These are phyloP conservation scores for Sphaerobolus stellatus DNA, from an alignment of 1,284 basidiomycete species.

Conservation along the genomic window DNA sequence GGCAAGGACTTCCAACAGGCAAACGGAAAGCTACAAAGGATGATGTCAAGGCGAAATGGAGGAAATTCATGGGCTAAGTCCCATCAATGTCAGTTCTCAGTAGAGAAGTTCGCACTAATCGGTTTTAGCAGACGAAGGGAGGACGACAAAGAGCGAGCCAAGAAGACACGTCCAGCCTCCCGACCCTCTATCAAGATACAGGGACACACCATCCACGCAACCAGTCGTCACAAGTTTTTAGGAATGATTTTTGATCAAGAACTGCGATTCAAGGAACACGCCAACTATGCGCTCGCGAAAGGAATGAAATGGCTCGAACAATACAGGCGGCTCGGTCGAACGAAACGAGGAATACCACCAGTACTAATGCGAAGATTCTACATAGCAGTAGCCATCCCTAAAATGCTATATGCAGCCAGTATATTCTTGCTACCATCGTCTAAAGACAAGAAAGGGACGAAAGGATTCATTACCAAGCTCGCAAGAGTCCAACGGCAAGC, in stretches of 20 bases:
- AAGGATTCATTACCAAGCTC: slow-evolving; percentile 1
- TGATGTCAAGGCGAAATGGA: background rate
- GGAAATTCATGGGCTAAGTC: background rate
- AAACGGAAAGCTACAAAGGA: background rate
- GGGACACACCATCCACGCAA: background rate
- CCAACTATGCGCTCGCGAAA: background rate
- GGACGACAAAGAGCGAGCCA: background rate
- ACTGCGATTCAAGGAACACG: background rate
- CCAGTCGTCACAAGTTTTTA: background rate
- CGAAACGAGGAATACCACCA: background rate
- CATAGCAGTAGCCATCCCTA: background rate
- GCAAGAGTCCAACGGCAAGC: slow-evolving; percentile 4
- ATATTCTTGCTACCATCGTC: background rate
- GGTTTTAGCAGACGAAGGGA: background rate
- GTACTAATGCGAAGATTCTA: background rate
- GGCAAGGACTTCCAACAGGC: background rate
- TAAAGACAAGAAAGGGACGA: slow-evolving; percentile 4
- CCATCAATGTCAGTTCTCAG: background rate
- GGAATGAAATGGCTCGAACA: background rate
- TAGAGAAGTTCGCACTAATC: background rate
- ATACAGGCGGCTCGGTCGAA: background rate
- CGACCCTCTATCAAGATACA: background rate
- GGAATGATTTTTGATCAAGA: background rate
- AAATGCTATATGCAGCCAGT: background rate
- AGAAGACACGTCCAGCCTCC: background rate